These are phyloP conservation scores for Pestalotiopsis sp. DNA, from an alignment of 2,329 filamentous ascomycete species.

Conservation along the genomic window DNA sequence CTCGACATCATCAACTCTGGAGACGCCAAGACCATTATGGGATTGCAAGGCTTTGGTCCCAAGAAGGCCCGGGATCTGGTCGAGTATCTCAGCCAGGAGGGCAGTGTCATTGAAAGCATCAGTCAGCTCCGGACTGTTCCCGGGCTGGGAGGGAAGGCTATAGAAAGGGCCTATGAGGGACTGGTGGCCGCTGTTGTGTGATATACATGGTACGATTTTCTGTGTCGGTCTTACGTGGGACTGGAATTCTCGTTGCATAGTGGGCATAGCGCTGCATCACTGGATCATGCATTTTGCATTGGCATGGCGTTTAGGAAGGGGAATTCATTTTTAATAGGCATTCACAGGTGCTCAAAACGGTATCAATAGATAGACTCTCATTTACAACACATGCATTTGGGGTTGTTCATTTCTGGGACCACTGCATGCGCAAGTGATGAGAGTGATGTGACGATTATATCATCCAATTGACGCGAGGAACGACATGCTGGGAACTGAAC, in stretches of 20 bases:
- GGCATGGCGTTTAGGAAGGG: slow-evolving; percentile 23
- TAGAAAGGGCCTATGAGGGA: slow-evolving; percentile 59
- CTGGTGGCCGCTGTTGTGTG: slow-evolving; percentile 30
- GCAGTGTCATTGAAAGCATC: slow-evolving; percentile 49
- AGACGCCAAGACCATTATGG: slow-evolving; percentile 65
- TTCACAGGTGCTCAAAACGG: not conserved
- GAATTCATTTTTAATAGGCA: not conserved
- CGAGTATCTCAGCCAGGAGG: slow-evolving; percentile 52
- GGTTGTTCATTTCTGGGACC: not conserved
- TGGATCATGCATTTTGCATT: slow-evolving; percentile 20
- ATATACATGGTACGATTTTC: not conserved
- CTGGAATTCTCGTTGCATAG: not conserved
- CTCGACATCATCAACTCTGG: slow-evolving; percentile 75
- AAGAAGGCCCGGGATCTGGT: slow-evolving; percentile 70
- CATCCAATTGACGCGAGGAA: too few species aligned
- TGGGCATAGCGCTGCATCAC: not conserved
- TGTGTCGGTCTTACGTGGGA: not conserved
- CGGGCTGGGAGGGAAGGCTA: slow-evolving; percentile 57
- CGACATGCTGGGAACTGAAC: too few species aligned
- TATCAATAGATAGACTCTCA: not conserved
- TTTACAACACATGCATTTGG: not conserved
- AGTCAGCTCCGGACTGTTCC: slow-evolving; percentile 56
- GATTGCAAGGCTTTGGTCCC: slow-evolving; percentile 70
- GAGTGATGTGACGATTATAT: too few species aligned
- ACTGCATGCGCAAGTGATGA: not conserved